Evolutionary conservation across 2,329 filamentous ascomycete species (phyloP).

Genomic region (Aotearoamyces nothofagi): DNA sequence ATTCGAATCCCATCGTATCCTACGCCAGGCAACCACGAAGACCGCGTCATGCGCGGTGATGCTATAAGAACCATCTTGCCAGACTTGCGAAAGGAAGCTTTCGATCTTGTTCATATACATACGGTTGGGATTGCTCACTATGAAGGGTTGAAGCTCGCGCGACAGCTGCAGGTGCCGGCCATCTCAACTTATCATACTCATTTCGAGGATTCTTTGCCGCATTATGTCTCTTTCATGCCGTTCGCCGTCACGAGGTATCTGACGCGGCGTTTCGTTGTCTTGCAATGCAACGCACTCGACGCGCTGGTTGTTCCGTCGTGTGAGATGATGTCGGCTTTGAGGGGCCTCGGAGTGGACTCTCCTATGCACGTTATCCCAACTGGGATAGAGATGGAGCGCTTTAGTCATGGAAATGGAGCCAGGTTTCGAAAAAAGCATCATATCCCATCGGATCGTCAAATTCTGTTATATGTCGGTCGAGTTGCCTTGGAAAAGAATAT

Average conservation of each 20-base stretch:
- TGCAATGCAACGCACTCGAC: no score
- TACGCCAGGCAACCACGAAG: slow-evolving; percentile 1
- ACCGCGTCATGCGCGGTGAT: background rate
- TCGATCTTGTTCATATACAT: slow-evolving; percentile 1
- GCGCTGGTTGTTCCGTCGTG: no score
- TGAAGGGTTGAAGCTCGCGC: background rate
- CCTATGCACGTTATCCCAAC: no score
- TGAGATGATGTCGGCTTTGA: no score
- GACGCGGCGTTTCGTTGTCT: no score
- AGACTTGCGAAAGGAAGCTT: background rate
- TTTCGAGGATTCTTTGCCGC: no score
- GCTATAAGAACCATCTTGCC: background rate
- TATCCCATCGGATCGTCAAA: background rate
- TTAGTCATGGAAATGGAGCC: background rate
- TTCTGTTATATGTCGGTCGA: background rate
- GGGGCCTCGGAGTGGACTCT: no score
- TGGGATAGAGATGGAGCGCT: slow-evolving; percentile 1
- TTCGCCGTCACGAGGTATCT: no score
- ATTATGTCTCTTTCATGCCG: no score
- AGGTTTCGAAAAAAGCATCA: background rate
- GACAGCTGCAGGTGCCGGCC: background rate
- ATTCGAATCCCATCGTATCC: slow-evolving; percentile 1
- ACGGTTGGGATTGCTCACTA: background rate
- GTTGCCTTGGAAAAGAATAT: slow-evolving; percentile 1
- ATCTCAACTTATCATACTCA: no score